phyloP scores from a whole-genome alignment of 2,329 filamentous ascomycete species.

The Byssochlamys sp. region DNA sequence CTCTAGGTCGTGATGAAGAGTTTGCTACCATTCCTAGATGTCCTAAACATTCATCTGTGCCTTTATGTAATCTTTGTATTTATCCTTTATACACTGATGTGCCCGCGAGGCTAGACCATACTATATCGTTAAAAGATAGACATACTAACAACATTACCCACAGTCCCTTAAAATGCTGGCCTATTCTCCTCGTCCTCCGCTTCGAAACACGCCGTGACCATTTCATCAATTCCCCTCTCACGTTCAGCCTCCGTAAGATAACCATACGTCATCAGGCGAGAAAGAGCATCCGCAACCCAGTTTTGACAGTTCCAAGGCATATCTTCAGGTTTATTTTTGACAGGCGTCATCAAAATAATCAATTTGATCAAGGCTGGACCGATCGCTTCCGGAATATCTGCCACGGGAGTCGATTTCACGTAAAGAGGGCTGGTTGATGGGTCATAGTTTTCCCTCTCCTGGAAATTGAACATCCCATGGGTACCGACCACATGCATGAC shows the following conservation, averaged over 20 bases:
- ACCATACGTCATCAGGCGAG: conserved; percentile 12
- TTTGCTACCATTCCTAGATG: no score
- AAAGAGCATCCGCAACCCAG: conserved; percentile 22
- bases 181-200: conserved; percentile 15
- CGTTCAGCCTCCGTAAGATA: conserved; percentile 13
- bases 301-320: conserved; percentile 26
- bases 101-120: no score
- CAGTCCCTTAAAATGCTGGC: conserved; percentile 1
- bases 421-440: conserved; percentile 7
- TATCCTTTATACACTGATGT: no score
- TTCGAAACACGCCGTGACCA: conserved; percentile 20
- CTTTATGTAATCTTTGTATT: no score
- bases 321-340: conserved; percentile 14
- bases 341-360: conserved; percentile 12
- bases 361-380: conserved; percentile 9
- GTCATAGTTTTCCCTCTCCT: background rate
- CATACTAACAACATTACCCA: background rate
- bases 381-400: conserved; percentile 5
- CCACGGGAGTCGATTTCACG: conserved; percentile 11
- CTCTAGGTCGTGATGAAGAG: background rate
- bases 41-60: no score
- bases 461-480: conserved; percentile 18
- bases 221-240: conserved; percentile 13
- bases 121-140: background rate
- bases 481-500: conserved; percentile 18